Base-by-base conservation (phyloP, 768 basidiomycete species). In the Calocera cornea region DNA sequence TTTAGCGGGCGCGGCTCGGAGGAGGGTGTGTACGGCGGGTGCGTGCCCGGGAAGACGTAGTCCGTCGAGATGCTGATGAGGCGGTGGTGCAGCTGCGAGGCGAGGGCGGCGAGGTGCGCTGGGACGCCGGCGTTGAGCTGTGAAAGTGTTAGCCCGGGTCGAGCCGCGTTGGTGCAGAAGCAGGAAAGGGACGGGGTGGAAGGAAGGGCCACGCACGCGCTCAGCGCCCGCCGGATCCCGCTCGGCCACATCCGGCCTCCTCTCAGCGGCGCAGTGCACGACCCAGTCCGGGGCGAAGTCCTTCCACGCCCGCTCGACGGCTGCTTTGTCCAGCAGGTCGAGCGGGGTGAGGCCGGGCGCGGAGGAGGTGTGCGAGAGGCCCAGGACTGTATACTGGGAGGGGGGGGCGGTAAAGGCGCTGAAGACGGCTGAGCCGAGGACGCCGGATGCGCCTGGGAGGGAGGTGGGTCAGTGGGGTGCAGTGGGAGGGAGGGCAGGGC, bases 31-130 rank as follows among this genome's bases (percentile, higher is more conserved):
- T 99, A 99, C 0, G 94, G 93, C 1, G 95, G 92, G 0, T 87
- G 86, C n/a, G 83, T 87, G 1, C 95, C 95, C 70, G 95, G 92
- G 73, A 98, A 98, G 17, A 99, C 93, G 77, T 97, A 97, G 77
- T 99, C 94, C 88, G 94, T 97, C 5, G 93, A 95, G 71, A 99
- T 93, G 78, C 94, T 95, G 50, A 99, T 82, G 49, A 99, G 78
- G 27, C 80, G 86, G 75, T 86, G 92, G 36, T 80, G 79, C 33
- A 87, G 77, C 1, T 80, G 75, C 71, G 80, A 83, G 7, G 90
- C 81, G 10, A 95, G 80, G 17, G 79, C 71, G 3, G 92, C 88
- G 14, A 99, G 83, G 68, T 83, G 80, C 16, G 79, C 83, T 2
- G 93, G 88, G 11, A 94, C 88, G 16, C 80, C 81, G 50, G 83